phyloP scores from a whole-genome alignment of 139 green algal genomes.

The Protoeuglena noctilucae region DNA sequence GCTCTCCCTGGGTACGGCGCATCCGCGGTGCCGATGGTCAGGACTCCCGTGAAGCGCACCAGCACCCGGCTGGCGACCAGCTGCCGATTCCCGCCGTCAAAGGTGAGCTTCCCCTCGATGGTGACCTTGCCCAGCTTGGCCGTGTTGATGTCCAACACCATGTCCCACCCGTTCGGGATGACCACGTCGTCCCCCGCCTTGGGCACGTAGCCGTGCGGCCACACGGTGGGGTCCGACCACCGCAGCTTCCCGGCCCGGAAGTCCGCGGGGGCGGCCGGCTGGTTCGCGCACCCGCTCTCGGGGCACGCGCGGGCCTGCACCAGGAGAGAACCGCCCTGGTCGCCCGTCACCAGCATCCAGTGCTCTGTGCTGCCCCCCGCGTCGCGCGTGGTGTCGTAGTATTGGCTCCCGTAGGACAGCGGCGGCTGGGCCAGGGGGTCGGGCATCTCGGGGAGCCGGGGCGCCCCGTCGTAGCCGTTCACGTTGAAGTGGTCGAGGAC shows the following conservation, averaged over 20 bases:
- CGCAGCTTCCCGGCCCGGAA: too few species aligned
- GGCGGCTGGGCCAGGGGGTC: neutral
- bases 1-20: neutral
- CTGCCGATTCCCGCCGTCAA: neutral
- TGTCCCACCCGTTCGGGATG: neutral
- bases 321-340: neutral
- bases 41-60: neutral
- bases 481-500: neutral
- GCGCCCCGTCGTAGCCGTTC: neutral
- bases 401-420: conserved; percentile 5
- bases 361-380: neutral
- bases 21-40: neutral
- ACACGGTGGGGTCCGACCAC: too few species aligned
- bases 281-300: neutral
- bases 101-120: neutral
- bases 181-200: too few species aligned
- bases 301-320: neutral
- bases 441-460: neutral
- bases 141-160: neutral
- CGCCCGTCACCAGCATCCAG: neutral
- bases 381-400: conserved; percentile 17
- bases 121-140: too few species aligned
- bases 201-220: too few species aligned
- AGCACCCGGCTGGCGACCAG: neutral
- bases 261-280: too few species aligned